Evolutionary conservation across 805 yeast genomes (phyloP), one percentile per base, ranked within the genome.

Genomic region (Candida arabinofermentans): DNA sequence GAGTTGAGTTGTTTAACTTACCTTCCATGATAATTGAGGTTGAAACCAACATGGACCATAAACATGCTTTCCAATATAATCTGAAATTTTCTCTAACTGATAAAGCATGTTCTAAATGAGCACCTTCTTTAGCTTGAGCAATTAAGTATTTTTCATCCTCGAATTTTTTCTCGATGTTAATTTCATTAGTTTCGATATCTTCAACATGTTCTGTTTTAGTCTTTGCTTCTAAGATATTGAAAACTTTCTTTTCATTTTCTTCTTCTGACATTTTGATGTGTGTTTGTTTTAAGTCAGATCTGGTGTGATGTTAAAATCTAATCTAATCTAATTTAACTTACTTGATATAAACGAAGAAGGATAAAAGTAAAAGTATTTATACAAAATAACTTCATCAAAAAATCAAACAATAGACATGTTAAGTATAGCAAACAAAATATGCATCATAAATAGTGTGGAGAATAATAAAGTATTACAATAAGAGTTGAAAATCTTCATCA

Each of bases 41-140:
- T 2, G 72, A 59, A 31, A 66, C 50, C 16, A 65, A 58, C 21
- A 69, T 48, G 5, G 71, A 60, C 70, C 74, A 72, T 41, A 62
- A 46, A 5, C 58, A 56, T 3, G 72, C 70, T 37, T 53, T 58
- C 22, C 71, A 72, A 50, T 69, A 69, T 14, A 59, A 58, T 43
- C 53, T 61, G 12, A 70, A 29, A 33, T 70, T 72, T 37, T 67
- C 61, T 37, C 21, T 34, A 10, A 39, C 31, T 6, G 42, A 26
- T 8, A n/a, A 21, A 14, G 18, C 27, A 22, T 39, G 42, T 18
- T 39, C 31, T 5, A 39, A 31, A 8, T 34, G 22, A 17, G 37
- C 34, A 12, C 39, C 42, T 29, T 39, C 38, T 35, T 29, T 39
- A 4, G 42, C 42, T 17, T 39, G 32, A 5, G 22, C 35, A 26